Evolutionary conservation across 2,329 filamentous ascomycete species (phyloP), one percentile per base, ranked within the genome.

Genomic region (Penicillium sp.): DNA sequence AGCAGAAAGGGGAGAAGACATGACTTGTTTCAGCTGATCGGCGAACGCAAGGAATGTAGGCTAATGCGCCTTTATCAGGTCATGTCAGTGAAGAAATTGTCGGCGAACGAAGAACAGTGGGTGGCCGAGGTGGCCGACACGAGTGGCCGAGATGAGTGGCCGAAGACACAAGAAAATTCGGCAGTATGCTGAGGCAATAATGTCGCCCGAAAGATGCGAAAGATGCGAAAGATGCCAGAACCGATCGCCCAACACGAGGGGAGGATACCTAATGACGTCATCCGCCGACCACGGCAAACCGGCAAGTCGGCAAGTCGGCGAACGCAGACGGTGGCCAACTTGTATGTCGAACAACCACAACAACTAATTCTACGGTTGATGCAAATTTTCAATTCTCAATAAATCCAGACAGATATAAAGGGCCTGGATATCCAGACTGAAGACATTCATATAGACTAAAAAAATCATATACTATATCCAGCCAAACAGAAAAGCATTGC

Each of bases 1-100:
- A 50, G 54, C 49, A 18, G 56, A 54, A n/a, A 50, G 7, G 12
- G 57, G 60, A 29, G 58, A 58, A 34, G 57, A 58, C 59, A 63
- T 63, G n/a, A 6, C 58, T 35, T 54, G 34, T 35, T 23, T 46
- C 45, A 27, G 10, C 12, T 46, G 21, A 48, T 53, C 40, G 52
- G 56, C 31, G 29, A 55, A 54, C 21, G 23, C 18, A 18, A 23
- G 37, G 35, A 55, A 50, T 29, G 48, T 31, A 49, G 45, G n/a
- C n/a, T 38, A 8, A 49, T 23, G n/a, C 32, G 39, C 52, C 49
- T 25, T 54, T 54, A 55, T 55, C 32, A 42, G 39, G 25, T 25
- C 40, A 31, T 18, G 12, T 27, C 12, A 25, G 27, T 40, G 21
- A 27, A 18, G 6, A 18, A 27, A 27, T 39, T 32, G 38, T 39